phyloP scores from a whole-genome alignment of 495 filamentous ascomycete genomes.

The Letharia columbiana region DNA sequence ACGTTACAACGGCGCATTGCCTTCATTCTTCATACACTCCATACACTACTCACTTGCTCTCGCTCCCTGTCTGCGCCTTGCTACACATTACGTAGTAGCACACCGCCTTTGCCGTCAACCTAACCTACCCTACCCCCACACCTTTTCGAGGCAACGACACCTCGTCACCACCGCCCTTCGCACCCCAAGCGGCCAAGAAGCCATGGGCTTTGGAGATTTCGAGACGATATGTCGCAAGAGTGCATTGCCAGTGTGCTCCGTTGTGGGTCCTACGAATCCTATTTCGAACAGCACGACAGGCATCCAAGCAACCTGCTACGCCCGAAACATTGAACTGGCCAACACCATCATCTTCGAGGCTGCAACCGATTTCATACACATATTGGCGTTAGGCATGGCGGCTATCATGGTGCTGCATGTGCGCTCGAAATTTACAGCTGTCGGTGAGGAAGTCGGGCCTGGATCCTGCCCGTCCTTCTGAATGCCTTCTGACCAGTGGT shows the following conservation, averaged over 20 bases:
- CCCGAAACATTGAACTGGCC: conserved; percentile 87
- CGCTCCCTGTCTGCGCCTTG: conserved; percentile 4
- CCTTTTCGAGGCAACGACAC: conserved; percentile 7
- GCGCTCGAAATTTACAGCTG: conserved; percentile 93
- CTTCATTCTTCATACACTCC: neutral
- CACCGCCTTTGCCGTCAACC: conserved; percentile 1
- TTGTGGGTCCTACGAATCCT: conserved; percentile 59
- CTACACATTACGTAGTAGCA: neutral
- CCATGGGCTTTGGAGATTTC: conserved; percentile 90
- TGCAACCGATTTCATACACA: conserved; percentile 85
- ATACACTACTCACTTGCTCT: neutral
- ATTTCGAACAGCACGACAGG: conserved; percentile 57
- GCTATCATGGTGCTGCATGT: conserved; percentile 96
- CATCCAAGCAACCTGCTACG: conserved; percentile 85
- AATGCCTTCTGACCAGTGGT: conserved; percentile 19
- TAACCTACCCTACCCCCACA: neutral
- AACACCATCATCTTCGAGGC: conserved; percentile 98
- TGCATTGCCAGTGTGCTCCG: conserved; percentile 76
- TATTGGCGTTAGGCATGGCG: conserved; percentile 83
- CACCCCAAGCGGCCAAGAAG: conserved; percentile 19
- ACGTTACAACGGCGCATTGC: neutral
- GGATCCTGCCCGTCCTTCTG: neutral
- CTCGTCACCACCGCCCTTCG: conserved; percentile 20
- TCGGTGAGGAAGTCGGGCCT: conserved; percentile 54
- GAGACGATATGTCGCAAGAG: conserved; percentile 75